phyloP scores from a whole-genome alignment of 2,329 filamentous ascomycete genomes.

The Nakataea oryzae region DNA sequence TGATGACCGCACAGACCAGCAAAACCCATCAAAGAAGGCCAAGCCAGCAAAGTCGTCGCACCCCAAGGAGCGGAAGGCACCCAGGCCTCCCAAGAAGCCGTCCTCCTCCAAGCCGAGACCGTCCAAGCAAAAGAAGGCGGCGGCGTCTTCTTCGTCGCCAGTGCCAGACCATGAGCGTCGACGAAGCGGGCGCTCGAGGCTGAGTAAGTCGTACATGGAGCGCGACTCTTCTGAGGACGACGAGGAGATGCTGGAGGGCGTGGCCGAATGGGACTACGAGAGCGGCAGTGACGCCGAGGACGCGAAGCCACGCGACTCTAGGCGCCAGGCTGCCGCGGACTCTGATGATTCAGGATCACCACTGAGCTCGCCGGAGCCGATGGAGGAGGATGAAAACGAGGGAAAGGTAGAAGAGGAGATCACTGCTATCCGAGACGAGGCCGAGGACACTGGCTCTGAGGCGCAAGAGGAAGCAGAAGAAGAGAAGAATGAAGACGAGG shows the following conservation, averaged over 20 bases:
- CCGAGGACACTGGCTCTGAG: not conserved
- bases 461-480: not conserved
- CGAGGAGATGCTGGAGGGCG: constrained; percentile 50
- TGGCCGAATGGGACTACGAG: constrained; percentile 48
- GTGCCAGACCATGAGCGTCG: constrained; percentile 36
- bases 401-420: not conserved
- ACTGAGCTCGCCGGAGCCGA: constrained; percentile 3
- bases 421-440: not conserved
- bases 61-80: constrained; percentile 21
- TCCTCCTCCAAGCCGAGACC: constrained; percentile 3
- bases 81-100: constrained; percentile 22
- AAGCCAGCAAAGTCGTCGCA: constrained; percentile 11
- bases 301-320: not conserved
- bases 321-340: not conserved
- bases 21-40: constrained; percentile 28
- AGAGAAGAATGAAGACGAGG: not conserved
- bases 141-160: constrained; percentile 15
- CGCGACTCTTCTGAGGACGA: constrained; percentile 48
- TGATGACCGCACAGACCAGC: constrained; percentile 37
- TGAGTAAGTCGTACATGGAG: constrained; percentile 40
- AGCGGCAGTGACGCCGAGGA: constrained; percentile 20
- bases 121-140: constrained; percentile 14
- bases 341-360: not conserved
- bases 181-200: constrained; percentile 42
- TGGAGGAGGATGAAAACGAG: constrained; percentile 4